Conservation (phyloP, 176 grass and related monocot species). For the Musa acuminata region DNA sequence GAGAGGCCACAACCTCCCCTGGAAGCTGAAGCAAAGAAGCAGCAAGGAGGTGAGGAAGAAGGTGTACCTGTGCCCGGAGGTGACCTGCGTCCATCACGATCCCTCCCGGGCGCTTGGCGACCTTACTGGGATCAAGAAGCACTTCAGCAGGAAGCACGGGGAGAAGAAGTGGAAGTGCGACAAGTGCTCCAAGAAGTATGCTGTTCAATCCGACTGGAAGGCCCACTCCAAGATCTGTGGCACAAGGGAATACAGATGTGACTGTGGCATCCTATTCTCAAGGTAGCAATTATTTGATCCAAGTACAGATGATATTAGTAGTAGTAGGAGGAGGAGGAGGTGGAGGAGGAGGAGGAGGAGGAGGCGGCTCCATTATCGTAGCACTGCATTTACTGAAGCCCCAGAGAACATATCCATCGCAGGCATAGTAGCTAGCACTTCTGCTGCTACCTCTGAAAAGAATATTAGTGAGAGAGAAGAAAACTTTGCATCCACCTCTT, state of each 20-base stretch:
- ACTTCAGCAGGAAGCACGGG: slow-evolving; percentile 96
- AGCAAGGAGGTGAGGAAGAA: slow-evolving; percentile 85
- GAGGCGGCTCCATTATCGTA: no score
- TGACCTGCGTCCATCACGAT: slow-evolving; percentile 75
- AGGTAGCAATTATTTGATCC: slow-evolving; percentile 22
- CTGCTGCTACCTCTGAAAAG: no score
- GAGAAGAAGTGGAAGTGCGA: slow-evolving; percentile 99
- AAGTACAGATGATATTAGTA: no score
- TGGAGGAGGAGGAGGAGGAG: no score
- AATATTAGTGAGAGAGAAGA: no score
- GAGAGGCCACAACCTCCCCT: slow-evolving; percentile 88
- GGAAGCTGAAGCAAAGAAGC: slow-evolving; percentile 97
- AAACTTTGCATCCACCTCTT: no score
- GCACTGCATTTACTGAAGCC: no score
- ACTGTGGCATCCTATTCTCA: slow-evolving; percentile 94
- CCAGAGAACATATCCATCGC: no score
- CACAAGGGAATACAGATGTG: slow-evolving; percentile 88
- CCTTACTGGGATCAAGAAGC: slow-evolving; percentile 98
- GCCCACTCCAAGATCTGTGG: slow-evolving; percentile 97
- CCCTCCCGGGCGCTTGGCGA: slow-evolving; percentile 70
- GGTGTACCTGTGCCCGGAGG: slow-evolving; percentile 92
- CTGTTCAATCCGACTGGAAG: slow-evolving; percentile 98
- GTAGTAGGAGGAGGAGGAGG: no score
- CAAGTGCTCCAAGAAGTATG: slow-evolving; percentile 92
- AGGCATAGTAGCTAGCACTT: no score